Conservation (phyloP, 441 rosid genomes). For the Aquilaria agallochum region DNA sequence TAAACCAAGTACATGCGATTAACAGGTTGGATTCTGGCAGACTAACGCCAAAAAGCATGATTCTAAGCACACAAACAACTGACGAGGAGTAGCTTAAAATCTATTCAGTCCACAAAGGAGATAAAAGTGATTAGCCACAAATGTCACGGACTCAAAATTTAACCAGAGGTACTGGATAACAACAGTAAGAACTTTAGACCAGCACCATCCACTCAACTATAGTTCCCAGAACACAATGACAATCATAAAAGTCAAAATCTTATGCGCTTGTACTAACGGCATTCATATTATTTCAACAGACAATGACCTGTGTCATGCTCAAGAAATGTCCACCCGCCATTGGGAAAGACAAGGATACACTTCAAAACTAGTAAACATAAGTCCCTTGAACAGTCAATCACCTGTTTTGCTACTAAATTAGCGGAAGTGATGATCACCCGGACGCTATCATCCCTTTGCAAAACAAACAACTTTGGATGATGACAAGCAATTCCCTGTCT, state of each 20-base stretch:
- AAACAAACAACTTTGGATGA: constrained; percentile 83
- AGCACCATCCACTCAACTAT: constrained; percentile 1
- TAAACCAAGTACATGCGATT: background rate
- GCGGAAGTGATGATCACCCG: constrained; percentile 87
- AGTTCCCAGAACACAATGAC: background rate
- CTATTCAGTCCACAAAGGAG: too few relatives aligned
- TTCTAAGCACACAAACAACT: too few relatives aligned
- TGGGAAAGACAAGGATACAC: background rate
- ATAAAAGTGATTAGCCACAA: too few relatives aligned
- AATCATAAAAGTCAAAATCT: constrained; percentile 2
- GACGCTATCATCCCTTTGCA: constrained; percentile 74
- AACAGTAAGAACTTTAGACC: background rate
- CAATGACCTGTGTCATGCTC: too few relatives aligned
- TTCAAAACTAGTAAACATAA: background rate
- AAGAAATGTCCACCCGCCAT: too few relatives aligned
- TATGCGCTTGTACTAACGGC: background rate
- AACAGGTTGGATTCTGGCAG: too few relatives aligned
- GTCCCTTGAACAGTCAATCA: constrained; percentile 22
- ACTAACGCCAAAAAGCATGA: too few relatives aligned
- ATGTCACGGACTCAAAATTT: too few relatives aligned
- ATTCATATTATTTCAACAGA: too few relatives aligned
- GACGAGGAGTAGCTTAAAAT: too few relatives aligned
- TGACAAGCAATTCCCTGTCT: constrained; percentile 91
- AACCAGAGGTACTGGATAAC: too few relatives aligned
- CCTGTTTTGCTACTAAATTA: constrained; percentile 85